A percentile compares a stretch with the other conserved stretches of the same genome.
These are phyloP conservation scores for Fagus crenata DNA, from an alignment of 306 rosid species.

Conservation along the genomic window DNA sequence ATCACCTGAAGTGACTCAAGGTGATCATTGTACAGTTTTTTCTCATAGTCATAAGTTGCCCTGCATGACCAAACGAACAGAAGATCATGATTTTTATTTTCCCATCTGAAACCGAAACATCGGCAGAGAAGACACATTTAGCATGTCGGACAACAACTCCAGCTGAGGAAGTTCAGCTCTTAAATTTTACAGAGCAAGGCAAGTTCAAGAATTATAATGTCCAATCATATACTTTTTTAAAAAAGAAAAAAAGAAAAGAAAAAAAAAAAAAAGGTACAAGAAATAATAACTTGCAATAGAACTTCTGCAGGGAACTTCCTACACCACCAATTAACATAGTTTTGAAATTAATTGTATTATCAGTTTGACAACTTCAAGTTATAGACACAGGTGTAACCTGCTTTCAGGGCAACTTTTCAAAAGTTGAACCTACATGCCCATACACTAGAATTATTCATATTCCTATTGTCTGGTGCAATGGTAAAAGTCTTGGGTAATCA, in stretches of 20 bases:
- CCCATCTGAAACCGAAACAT: neutral
- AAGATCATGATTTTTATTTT: constrained; percentile 19
- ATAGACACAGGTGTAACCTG: neutral
- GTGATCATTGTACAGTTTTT: constrained; percentile 85
- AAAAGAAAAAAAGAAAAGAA: too few species aligned
- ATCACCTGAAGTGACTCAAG: constrained; percentile 94
- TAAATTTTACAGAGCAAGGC: neutral
- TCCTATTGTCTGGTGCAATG: neutral
- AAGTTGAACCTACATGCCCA: neutral
- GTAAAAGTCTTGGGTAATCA: neutral
- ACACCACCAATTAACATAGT: neutral
- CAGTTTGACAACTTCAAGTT: neutral
- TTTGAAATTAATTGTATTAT: neutral
- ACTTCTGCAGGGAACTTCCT: neutral
- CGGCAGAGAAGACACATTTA: neutral
- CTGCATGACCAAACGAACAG: constrained; percentile 55
- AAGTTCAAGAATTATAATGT: neutral
- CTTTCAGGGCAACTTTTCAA: neutral
- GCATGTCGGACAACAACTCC: neutral
- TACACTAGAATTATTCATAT: neutral
- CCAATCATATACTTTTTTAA: neutral
- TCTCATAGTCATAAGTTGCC: constrained; percentile 83
- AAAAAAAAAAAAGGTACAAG: neutral
- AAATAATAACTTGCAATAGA: neutral
- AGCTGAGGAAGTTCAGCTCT: neutral